Base-by-base conservation (phyloP, 139 green algal genomes). In the Yamagishiella unicocca region DNA sequence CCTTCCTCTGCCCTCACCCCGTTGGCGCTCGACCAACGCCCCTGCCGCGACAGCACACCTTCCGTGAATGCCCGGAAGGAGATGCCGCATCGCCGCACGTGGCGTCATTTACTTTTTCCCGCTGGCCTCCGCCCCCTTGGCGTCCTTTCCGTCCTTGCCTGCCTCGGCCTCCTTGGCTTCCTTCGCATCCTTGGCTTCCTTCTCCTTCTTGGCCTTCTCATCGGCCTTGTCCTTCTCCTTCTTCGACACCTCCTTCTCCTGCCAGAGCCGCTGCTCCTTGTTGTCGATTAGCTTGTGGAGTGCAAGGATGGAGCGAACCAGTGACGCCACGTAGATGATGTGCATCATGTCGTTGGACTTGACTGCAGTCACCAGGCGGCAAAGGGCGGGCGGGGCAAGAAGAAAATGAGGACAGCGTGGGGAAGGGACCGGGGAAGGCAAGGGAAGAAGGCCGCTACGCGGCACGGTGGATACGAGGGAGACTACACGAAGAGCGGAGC, bases 301-400 rank as follows among this genome's bases (percentile, higher is more conserved):
- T 10, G 98, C 97, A 33, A 99, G 93, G 42, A 99, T 89, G 73
- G 89, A 94, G 55, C 98, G 94, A 24, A 99, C 96, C 79, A 99
- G 92, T 1, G 96, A 97, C 0, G 97, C 92, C 72, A 99, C 70
- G 94, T 99, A 99, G 61, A 99, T 95, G 43, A 92, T 94, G 83
- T 98, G 91, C 96, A 99, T 99, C 98, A 99, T 99, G 95, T 99
- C 98, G 88, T 99, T 99, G 78, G 91, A 94, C 91, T 99, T 97
- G 42, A 99, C 95, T 83, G 96, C 90, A 85, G 46, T 19, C 1
- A 35, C 1, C 2, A 77, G 22, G 64, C n/a, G n/a, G 64, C 22
- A 5, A 9, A 72, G 22, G 21, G 17, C 21, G 61, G 7, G 61
- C 29, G 6, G n/a, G 64, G n/a, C 7, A 72, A 29, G 4, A 38